phyloP scores from a whole-genome alignment of 1,284 basidiomycete species.

The Tremellales sp. region DNA sequence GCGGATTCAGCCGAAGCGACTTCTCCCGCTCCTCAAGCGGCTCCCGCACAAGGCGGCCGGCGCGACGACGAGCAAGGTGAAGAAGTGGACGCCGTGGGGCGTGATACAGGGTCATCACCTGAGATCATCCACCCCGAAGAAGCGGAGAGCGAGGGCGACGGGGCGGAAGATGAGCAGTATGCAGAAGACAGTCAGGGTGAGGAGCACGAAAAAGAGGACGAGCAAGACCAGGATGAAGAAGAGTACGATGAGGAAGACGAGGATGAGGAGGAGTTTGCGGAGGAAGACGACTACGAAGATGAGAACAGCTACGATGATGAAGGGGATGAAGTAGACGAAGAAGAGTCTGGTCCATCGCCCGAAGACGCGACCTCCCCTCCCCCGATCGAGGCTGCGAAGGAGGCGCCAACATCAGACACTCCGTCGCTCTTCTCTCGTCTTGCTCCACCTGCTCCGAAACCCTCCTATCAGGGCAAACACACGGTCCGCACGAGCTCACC shows the following conservation, averaged over 20 bases:
- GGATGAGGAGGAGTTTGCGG: conserved; percentile 13
- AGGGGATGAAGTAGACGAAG: conserved; percentile 17
- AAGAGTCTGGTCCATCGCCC: conserved; percentile 14
- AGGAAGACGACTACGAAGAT: conserved; percentile 15
- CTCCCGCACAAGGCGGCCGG: too few species aligned
- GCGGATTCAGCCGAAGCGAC: too few species aligned
- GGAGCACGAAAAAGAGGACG: conserved; percentile 19
- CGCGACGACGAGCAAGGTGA: conserved; percentile 13
- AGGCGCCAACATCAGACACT: conserved; percentile 6
- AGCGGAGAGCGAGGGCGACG: conserved; percentile 12
- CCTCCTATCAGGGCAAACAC: conserved; percentile 28
- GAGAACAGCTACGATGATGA: conserved; percentile 16
- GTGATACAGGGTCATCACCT: too few species aligned
- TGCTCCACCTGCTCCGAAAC: conserved; percentile 7
- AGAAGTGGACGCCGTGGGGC: conserved; percentile 11
- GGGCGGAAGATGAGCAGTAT: conserved; percentile 13
- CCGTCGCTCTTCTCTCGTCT: conserved; percentile 15
- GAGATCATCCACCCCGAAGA: too few species aligned
- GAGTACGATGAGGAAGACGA: conserved; percentile 19
- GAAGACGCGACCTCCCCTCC: conserved; percentile 2
- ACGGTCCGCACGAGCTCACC: conserved; percentile 42
- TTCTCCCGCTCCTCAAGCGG: too few species aligned
- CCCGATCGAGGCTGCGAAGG: neutral
- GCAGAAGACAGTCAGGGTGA: conserved; percentile 12
- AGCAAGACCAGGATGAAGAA: conserved; percentile 17